Percentiles rank a stretch among this genome's conserved stretches.
These are phyloP conservation scores for Boletellus sp. DNA, from an alignment of 768 basidiomycete species.

Conservation along the genomic window DNA sequence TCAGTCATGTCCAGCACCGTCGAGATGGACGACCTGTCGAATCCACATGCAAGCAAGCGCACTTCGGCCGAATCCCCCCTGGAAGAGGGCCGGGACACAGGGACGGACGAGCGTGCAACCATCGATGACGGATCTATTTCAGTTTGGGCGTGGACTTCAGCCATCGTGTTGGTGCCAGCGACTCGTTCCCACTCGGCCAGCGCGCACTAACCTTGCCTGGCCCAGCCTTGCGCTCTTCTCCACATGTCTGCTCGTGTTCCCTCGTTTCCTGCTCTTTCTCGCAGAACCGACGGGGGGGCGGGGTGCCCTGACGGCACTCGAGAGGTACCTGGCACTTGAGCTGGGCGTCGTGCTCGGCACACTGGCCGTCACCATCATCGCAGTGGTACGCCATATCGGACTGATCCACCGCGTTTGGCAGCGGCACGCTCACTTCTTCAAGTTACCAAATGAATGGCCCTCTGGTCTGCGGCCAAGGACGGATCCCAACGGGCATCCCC, in stretches of 20 bases:
- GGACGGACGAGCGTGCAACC: conserved; percentile 6
- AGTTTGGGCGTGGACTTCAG: conserved; percentile 39
- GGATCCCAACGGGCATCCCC: conserved; percentile 47
- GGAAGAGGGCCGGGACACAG: neutral
- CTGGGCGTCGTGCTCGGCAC: conserved; percentile 59
- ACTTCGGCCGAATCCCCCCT: conserved; percentile 11
- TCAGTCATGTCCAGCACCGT: conserved; percentile 35
- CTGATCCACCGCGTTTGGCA: neutral
- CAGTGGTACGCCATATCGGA: conserved; percentile 43
- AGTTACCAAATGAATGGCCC: conserved; percentile 45
- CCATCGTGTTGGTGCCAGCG: conserved; percentile 25
- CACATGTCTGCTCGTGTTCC: conserved; percentile 46
- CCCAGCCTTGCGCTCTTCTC: conserved; percentile 36
- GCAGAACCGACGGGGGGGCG: conserved; percentile 45
- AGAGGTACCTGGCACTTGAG: conserved; percentile 65
- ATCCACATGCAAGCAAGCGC: neutral
- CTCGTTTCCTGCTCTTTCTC: conserved; percentile 66
- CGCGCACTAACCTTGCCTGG: conserved; percentile 2
- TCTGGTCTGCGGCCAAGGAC: conserved; percentile 28
- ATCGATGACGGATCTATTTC: conserved; percentile 26
- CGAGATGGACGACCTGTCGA: conserved; percentile 40
- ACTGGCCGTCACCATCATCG: conserved; percentile 51
- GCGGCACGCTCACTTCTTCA: conserved; percentile 5
- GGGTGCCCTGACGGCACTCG: conserved; percentile 56
- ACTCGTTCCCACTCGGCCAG: neutral